Evolutionary conservation across 2,329 filamentous ascomycete species (phyloP).

Genomic region (Trichoderma koningii): DNA sequence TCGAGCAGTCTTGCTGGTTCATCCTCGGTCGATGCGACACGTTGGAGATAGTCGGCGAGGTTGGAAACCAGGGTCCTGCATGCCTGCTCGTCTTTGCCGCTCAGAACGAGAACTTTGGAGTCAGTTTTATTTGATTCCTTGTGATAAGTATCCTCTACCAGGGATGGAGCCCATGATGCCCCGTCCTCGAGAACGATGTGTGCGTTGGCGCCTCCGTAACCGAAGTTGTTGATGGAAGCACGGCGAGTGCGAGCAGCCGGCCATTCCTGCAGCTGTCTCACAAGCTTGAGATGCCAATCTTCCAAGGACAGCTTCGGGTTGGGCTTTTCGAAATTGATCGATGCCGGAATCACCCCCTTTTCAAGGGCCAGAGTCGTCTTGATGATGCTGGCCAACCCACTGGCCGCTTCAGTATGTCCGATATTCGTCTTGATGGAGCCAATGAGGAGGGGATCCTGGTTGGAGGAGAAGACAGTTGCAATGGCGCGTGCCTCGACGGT

Average conservation of each 20-base stretch:
- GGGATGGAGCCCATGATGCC: background rate
- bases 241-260: slow-evolving; percentile 30
- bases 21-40: background rate
- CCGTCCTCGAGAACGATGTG: slow-evolving; percentile 25
- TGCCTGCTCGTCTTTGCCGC: background rate
- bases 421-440: background rate
- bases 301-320: slow-evolving; percentile 14
- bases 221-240: slow-evolving; percentile 41
- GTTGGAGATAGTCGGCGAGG: too few species aligned
- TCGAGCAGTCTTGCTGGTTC: background rate
- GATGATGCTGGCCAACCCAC: background rate
- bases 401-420: background rate
- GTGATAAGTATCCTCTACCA: background rate
- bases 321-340: background rate
- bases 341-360: slow-evolving; percentile 3
- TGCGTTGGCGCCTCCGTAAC: slow-evolving; percentile 31
- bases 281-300: slow-evolving; percentile 32
- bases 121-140: background rate
- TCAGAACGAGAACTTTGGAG: too few species aligned
- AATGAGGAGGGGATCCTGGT: background rate
- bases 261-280: slow-evolving; percentile 27
- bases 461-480: background rate
- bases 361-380: background rate
- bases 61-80: too few species aligned
- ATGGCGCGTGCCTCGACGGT: slow-evolving; percentile 19